Evolutionary conservation across 192 early-diverging fungal species (phyloP).

Genomic region (Diversispora epigaea): DNA sequence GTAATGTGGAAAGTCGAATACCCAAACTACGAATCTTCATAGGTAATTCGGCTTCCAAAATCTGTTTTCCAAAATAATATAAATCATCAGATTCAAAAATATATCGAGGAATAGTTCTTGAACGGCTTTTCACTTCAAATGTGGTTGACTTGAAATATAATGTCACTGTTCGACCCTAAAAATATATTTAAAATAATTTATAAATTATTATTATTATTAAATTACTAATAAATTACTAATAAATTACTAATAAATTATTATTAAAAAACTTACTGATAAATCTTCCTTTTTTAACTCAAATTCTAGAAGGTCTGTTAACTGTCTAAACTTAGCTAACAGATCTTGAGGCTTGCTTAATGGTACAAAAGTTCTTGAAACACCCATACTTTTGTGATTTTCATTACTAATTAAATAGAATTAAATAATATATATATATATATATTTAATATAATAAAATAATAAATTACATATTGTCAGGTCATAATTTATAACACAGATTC

Average conservation of each 20-base stretch:
- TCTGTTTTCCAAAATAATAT: conserved; percentile 36
- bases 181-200: no score
- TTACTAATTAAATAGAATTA: neutral
- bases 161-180: conserved; percentile 43
- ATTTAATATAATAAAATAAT: neutral
- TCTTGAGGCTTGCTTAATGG: conserved; percentile 11
- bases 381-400: conserved; percentile 50
- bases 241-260: no score
- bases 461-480: no score
- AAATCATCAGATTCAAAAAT: conserved; percentile 40
- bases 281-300: no score
- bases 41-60: conserved; percentile 48
- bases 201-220: no score
- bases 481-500: no score
- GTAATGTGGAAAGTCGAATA: conserved; percentile 34
- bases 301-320: no score
- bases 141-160: conserved; percentile 48
- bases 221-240: no score
- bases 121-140: conserved; percentile 44
- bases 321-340: no score
- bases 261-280: no score
- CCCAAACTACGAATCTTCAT: conserved; percentile 50
- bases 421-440: neutral
- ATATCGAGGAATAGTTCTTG: conserved; percentile 42
- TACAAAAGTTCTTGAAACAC: conserved; percentile 40